A percentile compares a stretch with the other conserved stretches of the same genome.
Evolutionary conservation across 768 basidiomycete genomes (phyloP).

Genomic region (Amanita exitialis): DNA sequence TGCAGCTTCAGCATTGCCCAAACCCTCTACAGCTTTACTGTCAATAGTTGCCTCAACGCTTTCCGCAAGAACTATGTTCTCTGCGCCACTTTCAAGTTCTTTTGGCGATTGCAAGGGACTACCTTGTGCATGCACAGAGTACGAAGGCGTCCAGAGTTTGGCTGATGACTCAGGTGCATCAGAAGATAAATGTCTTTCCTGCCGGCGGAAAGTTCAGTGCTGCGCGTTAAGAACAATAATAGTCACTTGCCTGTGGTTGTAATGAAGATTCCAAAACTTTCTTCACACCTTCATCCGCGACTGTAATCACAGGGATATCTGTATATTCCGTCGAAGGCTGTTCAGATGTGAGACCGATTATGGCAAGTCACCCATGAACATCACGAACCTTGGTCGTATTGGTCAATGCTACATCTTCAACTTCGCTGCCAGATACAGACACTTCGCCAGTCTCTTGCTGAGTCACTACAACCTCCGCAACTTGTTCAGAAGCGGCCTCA

Average conservation of each 20-base stretch:
- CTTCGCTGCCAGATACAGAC: neutral
- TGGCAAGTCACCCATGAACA: neutral
- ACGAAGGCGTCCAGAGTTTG: slow-evolving; percentile 30
- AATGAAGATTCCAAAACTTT: neutral
- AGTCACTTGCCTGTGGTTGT: neutral
- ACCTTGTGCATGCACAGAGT: slow-evolving; percentile 31
- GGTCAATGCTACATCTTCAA: neutral
- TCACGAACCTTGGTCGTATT: neutral
- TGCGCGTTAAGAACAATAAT: neutral
- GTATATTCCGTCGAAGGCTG: neutral
- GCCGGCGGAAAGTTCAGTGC: neutral
- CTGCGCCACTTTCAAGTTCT: neutral
- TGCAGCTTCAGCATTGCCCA: too few species aligned
- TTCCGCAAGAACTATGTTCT: neutral
- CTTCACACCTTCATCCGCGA: neutral
- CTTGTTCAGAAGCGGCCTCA: too few species aligned
- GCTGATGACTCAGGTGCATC: neutral
- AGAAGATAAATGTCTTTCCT: neutral
- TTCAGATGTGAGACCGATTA: neutral
- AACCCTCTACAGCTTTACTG: too few species aligned
- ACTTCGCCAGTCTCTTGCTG: neutral
- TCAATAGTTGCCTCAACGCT: too few species aligned
- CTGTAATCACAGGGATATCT: neutral
- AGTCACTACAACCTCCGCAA: neutral
- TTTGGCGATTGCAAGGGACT: slow-evolving; percentile 10